Evolutionary conservation across 768 basidiomycete species (phyloP).

Genomic region (Lactarius indigo): DNA sequence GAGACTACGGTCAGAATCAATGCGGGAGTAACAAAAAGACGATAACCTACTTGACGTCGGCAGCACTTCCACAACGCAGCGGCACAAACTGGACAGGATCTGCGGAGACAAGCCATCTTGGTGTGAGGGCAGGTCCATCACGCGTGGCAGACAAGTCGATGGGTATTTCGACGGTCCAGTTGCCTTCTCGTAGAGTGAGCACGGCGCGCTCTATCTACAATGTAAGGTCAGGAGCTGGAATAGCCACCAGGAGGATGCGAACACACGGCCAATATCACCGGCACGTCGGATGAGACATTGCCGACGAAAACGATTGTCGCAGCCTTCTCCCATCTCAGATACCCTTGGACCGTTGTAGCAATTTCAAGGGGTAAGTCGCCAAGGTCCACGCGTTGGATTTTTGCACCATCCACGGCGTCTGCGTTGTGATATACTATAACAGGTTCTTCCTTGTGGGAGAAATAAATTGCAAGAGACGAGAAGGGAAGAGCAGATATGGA

Average conservation of each 20-base stretch:
- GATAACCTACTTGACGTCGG: conserved; percentile 45
- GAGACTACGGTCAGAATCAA: conserved; percentile 9
- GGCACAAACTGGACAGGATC: conserved; percentile 53
- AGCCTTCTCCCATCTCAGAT: conserved; percentile 58
- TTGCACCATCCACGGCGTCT: conserved; percentile 10
- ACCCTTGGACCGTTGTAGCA: conserved; percentile 33
- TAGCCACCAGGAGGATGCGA: background rate
- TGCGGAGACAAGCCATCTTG: conserved; percentile 57
- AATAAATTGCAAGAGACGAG: conserved; percentile 53
- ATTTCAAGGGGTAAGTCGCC: conserved; percentile 35
- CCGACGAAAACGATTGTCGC: conserved; percentile 58
- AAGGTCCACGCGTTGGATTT: conserved; percentile 46
- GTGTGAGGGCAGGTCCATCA: conserved; percentile 31
- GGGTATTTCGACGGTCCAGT: conserved; percentile 66
- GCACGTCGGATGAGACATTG: conserved; percentile 46
- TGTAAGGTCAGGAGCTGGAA: conserved; percentile 4
- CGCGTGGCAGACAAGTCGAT: conserved; percentile 43
- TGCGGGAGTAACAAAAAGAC: background rate
- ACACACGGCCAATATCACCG: conserved; percentile 54
- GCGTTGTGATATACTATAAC: conserved; percentile 47
- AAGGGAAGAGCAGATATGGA: conserved; percentile 60
- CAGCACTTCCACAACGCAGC: conserved; percentile 44
- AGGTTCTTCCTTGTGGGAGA: conserved; percentile 48
- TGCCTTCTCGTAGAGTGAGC: conserved; percentile 52
- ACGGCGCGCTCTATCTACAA: conserved; percentile 42